Evolutionary conservation across 2,329 filamentous ascomycete genomes (phyloP), one percentile per base, ranked within the genome.

Genomic region (Neurospora crassa): DNA sequence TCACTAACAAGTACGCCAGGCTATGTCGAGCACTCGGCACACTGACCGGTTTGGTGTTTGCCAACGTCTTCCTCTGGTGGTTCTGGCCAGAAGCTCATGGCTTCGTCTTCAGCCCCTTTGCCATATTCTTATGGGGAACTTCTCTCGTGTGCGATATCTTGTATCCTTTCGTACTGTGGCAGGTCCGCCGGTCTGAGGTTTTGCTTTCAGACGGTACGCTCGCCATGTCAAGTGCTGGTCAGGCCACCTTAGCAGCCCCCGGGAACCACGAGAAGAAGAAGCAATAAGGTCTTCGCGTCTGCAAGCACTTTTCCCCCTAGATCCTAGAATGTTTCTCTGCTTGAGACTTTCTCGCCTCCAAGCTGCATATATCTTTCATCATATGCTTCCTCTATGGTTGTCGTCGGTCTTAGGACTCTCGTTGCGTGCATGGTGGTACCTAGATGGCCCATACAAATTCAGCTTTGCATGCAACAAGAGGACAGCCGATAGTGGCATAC

Each of bases 1-100:
- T 70, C 70, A 67, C 29, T 69, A 16, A 41, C 68, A 24, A 69
- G 20, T 24, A 11, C 29, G 67, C 18, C 72, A 86, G 84, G 83
- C 78, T 82, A 40, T 82, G 80, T 41, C 81, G 84, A 69, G 79
- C 81, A 14, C 70, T 82, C 2, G 84, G 84, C 5, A 82, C 83
- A 1, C 69, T 84, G 10, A 76, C 81, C 71, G 83, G 84, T 1
- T 77, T 85, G 20, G 78, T 81, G 5, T 71, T 80, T 12, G 78
- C 78, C 63, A 82, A 81, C 69, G 76, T 76, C 10, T 73, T 84
- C 63, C 76, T 83, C n/a, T 85, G 83, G 83, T 84, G 81, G 78
- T 81, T 81, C 74, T 86, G 85, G 85, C 84, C 83, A 3, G 85
- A 86, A 71, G 82, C 84, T 1, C 83, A 86, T 74, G 81, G 80